These are phyloP conservation scores for Ciborinia camelliae DNA, from an alignment of 2,329 filamentous ascomycete genomes.

Conservation along the genomic window DNA sequence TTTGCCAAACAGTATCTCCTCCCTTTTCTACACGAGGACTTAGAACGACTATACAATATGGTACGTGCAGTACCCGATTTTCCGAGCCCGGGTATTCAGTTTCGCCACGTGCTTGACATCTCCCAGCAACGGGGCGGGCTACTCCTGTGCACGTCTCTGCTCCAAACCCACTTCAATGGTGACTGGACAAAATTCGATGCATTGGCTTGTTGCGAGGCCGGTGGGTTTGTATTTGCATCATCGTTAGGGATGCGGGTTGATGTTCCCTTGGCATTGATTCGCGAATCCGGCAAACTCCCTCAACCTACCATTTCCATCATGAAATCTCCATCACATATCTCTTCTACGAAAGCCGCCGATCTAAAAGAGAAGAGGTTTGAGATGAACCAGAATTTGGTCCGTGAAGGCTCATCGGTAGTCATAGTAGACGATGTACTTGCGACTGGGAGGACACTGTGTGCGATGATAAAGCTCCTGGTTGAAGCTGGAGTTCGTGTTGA, in stretches of 20 bases:
- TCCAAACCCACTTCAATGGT: constrained; percentile 45
- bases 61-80: constrained; percentile 48
- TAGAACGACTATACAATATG: constrained; percentile 49
- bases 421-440: constrained; percentile 32
- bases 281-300: constrained; percentile 56
- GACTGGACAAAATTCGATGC: constrained; percentile 47
- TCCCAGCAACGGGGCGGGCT: constrained; percentile 34
- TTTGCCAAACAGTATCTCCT: constrained; percentile 44
- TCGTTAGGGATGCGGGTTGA: constrained; percentile 44
- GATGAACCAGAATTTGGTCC: constrained; percentile 46
- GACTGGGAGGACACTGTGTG: constrained; percentile 30
- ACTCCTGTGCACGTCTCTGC: constrained; percentile 48
- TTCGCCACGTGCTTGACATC: constrained; percentile 49
- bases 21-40: constrained; percentile 46
- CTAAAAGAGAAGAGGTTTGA: constrained; percentile 44
- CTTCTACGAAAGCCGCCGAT: constrained; percentile 39
- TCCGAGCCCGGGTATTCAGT: constrained; percentile 49
- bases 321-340: constrained; percentile 53
- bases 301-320: constrained; percentile 49
- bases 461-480: constrained; percentile 27
- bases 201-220: constrained; percentile 54
- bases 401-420: constrained; percentile 26
- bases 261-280: constrained; percentile 49
- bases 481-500: constrained; percentile 25
- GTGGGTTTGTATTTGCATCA: constrained; percentile 55